Evolutionary conservation across 257 asterid species (phyloP), one percentile per base, ranked within the genome.

Genomic region (Fraxinus quadrangulata): DNA sequence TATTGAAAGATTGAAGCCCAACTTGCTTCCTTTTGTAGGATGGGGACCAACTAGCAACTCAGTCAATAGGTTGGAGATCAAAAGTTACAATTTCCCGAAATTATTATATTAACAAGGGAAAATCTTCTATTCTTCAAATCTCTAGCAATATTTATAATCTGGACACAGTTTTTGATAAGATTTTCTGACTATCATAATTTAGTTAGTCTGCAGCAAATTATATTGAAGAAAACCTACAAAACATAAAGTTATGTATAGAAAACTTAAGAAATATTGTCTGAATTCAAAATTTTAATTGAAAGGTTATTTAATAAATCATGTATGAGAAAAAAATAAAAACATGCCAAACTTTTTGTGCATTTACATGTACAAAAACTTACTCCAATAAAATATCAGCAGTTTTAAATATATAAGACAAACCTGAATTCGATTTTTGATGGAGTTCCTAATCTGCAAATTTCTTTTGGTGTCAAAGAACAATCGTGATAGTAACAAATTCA

Each of bases 401-500:
- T 70, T 72, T 7, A 75, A 71, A 39, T 28, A 75, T 26, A 69
- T 47, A 67, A 75, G 47, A 80, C 89, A 77, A 74, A 94, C 98
- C 98, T 94, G 97, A 82, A 94, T 91, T 78, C 92, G 83, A 73
- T 79, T 86, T 80, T 85, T 89, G 72, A 94, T 63, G 49, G 90
- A 84, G 63, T 75, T 88, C 83, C 70, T 83, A 73, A 90, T 82
- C 86, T 83, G 86, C 81, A 28, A 77, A 82, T 85, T 93, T 81
- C 87, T 87, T 89, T 89, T 95, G 70, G 86, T 92, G 85, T 95
- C 99, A 86, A 95, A 95, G 90, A 93, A 95, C 79, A 95, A 74
- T 66, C 99, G 86, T 28, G 97, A 88, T 71, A 95, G 72, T 77
- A 93, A 19, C 85, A 95, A 82, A 84, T 90, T 95, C 87, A 93